A percentile compares a stretch with the other conserved stretches of the same genome.
phyloP scores from a whole-genome alignment of 306 rosid genomes.

The Begonia fuchsioides region DNA sequence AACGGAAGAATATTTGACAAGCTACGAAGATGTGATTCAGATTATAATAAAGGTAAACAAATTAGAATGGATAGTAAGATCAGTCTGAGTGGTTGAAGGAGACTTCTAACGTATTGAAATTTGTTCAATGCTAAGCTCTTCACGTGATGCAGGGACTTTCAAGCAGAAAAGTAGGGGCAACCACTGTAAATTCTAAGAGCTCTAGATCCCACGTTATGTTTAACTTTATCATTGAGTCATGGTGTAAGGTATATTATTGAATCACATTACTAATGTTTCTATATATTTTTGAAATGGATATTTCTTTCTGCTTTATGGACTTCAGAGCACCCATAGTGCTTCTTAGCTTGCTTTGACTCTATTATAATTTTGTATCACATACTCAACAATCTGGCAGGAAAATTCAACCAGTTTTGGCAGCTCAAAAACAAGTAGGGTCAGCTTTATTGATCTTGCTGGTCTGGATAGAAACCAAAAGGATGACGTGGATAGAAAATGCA shows the following conservation, averaged over 20 bases:
- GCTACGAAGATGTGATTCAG: constrained; percentile 83
- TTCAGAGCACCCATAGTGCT: no score
- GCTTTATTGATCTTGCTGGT: constrained; percentile 89
- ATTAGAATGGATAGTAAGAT: no score
- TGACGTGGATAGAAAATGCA: constrained; percentile 37
- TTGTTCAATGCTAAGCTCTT: no score
- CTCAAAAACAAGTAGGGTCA: constrained; percentile 88
- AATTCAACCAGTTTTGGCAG: constrained; percentile 67
- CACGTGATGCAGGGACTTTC: constrained; percentile 98
- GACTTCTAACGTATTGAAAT: no score
- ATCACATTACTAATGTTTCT: no score
- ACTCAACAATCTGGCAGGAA: constrained; percentile 32
- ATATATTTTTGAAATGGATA: no score
- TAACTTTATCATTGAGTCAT: constrained; percentile 73
- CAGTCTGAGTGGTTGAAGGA: no score
- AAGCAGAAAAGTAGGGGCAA: constrained; percentile 88
- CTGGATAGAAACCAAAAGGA: constrained; percentile 52
- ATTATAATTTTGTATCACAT: background rate
- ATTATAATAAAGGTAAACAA: constrained; percentile 66
- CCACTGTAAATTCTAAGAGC: constrained; percentile 75
- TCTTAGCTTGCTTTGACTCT: background rate
- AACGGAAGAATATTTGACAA: constrained; percentile 82
- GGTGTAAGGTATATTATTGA: constrained; percentile 64
- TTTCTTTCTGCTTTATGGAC: no score
- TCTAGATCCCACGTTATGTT: constrained; percentile 86